Evolutionary conservation across 257 asterid species (phyloP).

Genomic region (Ehretia macrophylla): DNA sequence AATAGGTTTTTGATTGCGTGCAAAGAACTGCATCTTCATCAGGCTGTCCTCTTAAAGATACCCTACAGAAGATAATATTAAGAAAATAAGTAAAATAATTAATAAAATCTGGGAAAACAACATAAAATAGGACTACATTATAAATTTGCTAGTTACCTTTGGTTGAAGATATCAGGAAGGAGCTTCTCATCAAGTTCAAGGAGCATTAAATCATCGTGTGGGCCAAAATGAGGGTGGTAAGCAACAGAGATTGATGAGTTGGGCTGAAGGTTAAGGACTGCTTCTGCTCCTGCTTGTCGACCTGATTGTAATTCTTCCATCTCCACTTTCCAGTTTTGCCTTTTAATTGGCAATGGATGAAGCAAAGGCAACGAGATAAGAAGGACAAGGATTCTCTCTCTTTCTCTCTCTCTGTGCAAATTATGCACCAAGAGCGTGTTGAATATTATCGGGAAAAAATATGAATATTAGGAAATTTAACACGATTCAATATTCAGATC

Average conservation of each 20-base stretch:
- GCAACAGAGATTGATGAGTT: slow-evolving; percentile 55
- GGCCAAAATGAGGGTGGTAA: slow-evolving; percentile 69
- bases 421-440: too few relatives aligned
- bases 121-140: not conserved
- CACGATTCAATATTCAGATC: too few relatives aligned
- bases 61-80: slow-evolving; percentile 36
- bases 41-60: slow-evolving; percentile 80
- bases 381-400: too few relatives aligned
- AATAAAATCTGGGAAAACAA: not conserved
- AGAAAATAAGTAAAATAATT: not conserved
- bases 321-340: slow-evolving; percentile 27
- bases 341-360: not conserved
- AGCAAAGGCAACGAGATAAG: too few relatives aligned
- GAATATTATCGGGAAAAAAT: too few relatives aligned
- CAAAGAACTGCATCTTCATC: slow-evolving; percentile 96
- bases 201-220: slow-evolving; percentile 71
- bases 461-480: too few relatives aligned
- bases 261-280: slow-evolving; percentile 60
- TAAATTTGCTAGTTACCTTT: slow-evolving; percentile 43
- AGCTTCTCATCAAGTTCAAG: slow-evolving; percentile 86
- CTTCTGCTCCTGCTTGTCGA: slow-evolving; percentile 62
- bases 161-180: slow-evolving; percentile 63
- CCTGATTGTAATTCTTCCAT: slow-evolving; percentile 22
- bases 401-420: too few relatives aligned
- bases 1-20: slow-evolving; percentile 74